Percentiles rank a stretch among this genome's conserved stretches.
Evolutionary conservation across 495 filamentous ascomycete species (phyloP).

Genomic region (Staphylotrichum tortipilum): DNA sequence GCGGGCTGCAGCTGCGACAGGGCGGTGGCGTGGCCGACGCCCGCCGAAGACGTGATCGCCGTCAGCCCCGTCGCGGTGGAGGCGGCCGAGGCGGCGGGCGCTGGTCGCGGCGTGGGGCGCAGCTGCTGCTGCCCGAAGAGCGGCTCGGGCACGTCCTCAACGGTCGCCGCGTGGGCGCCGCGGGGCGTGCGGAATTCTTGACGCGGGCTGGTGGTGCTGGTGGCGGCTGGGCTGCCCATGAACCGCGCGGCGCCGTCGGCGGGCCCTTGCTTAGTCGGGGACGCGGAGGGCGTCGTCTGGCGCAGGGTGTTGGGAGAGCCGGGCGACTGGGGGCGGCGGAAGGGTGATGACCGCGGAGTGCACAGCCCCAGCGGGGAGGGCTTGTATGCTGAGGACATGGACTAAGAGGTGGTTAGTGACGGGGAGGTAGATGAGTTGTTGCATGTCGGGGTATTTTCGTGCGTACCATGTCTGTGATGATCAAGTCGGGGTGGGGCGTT

Average conservation of each 20-base stretch:
- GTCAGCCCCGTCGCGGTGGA: too few relatives aligned
- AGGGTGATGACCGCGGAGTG: conserved; percentile 66
- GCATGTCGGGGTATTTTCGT: too few relatives aligned
- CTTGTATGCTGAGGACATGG: conserved; percentile 52
- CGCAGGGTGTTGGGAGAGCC: conserved; percentile 39
- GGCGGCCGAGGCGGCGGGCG: too few relatives aligned
- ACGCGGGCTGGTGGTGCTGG: conserved; percentile 21
- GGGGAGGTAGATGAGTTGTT: too few relatives aligned
- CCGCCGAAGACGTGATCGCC: too few relatives aligned
- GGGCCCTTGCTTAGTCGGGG: conserved; percentile 34
- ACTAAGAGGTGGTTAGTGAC: too few relatives aligned
- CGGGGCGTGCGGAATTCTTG: conserved; percentile 27
- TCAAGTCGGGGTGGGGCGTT: too few relatives aligned
- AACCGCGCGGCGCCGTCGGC: conserved; percentile 34
- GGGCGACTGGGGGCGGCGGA: conserved; percentile 55
- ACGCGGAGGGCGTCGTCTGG: conserved; percentile 39
- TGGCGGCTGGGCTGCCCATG: conserved; percentile 17
- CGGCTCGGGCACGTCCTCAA: conserved; percentile 13
- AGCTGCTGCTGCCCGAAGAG: too few relatives aligned
- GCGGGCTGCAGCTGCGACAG: conserved; percentile 55
- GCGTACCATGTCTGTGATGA: too few relatives aligned
- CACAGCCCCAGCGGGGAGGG: conserved; percentile 36
- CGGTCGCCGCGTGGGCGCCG: conserved; percentile 16
- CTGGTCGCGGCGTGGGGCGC: conserved; percentile 2
- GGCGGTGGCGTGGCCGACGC: conserved; percentile 38